Percentiles rank a stretch among this genome's conserved stretches.
These are phyloP conservation scores for Fusarium citri DNA, from an alignment of 2,329 filamentous ascomycete species.

Conservation along the genomic window DNA sequence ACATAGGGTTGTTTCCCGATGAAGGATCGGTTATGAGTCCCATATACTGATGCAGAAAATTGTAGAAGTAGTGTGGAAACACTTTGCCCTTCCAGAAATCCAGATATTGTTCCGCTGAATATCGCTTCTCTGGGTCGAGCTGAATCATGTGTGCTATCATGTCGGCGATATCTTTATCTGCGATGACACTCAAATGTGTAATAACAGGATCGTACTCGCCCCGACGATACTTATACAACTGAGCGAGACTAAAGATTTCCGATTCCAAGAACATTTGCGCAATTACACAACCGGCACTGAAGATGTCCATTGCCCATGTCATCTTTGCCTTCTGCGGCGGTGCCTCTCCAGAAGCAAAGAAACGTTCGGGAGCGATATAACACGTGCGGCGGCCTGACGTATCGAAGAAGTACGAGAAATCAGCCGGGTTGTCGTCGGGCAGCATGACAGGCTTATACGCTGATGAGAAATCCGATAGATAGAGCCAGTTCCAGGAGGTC, in stretches of 20 bases:
- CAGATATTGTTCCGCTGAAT: slow-evolving; percentile 93
- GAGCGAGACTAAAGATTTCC: slow-evolving; percentile 96
- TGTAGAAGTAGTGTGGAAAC: slow-evolving; percentile 97
- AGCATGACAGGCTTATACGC: slow-evolving; percentile 94
- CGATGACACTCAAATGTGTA: slow-evolving; percentile 84
- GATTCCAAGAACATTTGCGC: slow-evolving; percentile 95
- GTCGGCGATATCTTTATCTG: slow-evolving; percentile 86
- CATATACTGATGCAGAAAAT: slow-evolving; percentile 98
- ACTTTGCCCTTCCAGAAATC: slow-evolving; percentile 92
- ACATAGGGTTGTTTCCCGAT: slow-evolving; percentile 78
- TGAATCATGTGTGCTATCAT: slow-evolving; percentile 97
- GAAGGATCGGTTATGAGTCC: slow-evolving; percentile 92
- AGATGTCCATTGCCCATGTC: slow-evolving; percentile 98
- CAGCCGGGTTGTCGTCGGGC: slow-evolving; percentile 95
- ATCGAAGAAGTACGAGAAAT: slow-evolving; percentile 98
- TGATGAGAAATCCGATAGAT: slow-evolving; percentile 96
- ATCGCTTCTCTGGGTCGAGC: slow-evolving; percentile 89
- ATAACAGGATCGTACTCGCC: slow-evolving; percentile 91
- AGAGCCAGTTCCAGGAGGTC: slow-evolving; percentile 99
- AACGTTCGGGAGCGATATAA: slow-evolving; percentile 94
- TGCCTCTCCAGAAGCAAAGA: slow-evolving; percentile 77
- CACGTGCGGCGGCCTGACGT: slow-evolving; percentile 91
- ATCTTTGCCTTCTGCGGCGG: slow-evolving; percentile 70
- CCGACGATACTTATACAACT: slow-evolving; percentile 92
- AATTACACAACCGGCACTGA: slow-evolving; percentile 96